A percentile compares a stretch with the other conserved stretches of the same genome.
These are phyloP conservation scores for Myotisia sp. DNA, from an alignment of 2,329 filamentous ascomycete species.

Conservation along the genomic window DNA sequence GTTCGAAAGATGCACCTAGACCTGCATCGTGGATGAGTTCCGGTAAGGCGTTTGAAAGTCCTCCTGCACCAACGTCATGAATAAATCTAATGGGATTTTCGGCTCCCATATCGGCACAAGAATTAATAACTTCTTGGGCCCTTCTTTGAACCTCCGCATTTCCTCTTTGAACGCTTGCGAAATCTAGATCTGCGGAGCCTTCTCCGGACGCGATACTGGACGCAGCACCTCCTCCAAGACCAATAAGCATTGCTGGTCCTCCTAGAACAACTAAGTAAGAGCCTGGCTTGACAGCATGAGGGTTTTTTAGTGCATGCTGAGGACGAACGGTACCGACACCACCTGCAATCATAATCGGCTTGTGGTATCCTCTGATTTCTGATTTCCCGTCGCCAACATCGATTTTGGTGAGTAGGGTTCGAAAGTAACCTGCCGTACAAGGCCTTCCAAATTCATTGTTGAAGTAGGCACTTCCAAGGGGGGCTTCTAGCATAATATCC, in stretches of 20 bases:
- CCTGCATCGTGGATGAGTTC: conserved; percentile 87
- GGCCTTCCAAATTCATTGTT: conserved; percentile 97
- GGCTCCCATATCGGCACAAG: conserved; percentile 69
- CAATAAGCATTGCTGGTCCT: conserved; percentile 94
- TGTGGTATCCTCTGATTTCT: conserved; percentile 84
- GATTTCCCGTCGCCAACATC: conserved; percentile 45
- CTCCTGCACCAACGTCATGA: conserved; percentile 91
- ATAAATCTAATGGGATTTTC: conserved; percentile 91
- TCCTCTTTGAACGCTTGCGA: conserved; percentile 90
- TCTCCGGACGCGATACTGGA: conserved; percentile 82
- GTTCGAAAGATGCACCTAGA: conserved; percentile 78
- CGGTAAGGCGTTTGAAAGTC: conserved; percentile 68
- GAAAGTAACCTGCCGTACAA: conserved; percentile 76
- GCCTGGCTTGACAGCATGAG: conserved; percentile 65
- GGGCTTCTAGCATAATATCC: conserved; percentile 95
- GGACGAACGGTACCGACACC: conserved; percentile 86
- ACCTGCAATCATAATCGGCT: conserved; percentile 96
- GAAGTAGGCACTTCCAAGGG: conserved; percentile 86
- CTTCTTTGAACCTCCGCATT: conserved; percentile 93
- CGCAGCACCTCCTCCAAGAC: conserved; percentile 85
- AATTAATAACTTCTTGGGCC: conserved; percentile 96
- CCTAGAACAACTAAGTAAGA: conserved; percentile 85
- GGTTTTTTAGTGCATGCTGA: conserved; percentile 76
- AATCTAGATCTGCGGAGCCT: conserved; percentile 82
- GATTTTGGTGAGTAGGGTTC: conserved; percentile 65